These are phyloP conservation scores for Dictyostelium brefeldianum DNA, from an alignment of 78 protist species.

Conservation along the genomic window DNA sequence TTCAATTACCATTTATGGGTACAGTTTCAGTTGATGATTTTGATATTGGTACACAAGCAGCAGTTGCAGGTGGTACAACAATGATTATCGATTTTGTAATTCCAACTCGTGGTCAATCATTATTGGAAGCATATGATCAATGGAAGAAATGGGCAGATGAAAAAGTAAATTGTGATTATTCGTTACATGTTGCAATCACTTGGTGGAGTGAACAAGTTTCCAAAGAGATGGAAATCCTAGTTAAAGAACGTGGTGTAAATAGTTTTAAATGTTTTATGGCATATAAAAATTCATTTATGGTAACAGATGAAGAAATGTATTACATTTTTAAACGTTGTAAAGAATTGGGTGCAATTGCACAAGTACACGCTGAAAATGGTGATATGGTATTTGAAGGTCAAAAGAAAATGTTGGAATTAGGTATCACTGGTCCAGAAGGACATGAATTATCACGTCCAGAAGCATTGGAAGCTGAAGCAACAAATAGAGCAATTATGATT, in stretches of 20 bases:
- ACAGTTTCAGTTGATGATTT: conserved; percentile 94
- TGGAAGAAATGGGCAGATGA: conserved; percentile 90
- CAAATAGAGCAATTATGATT: conserved; percentile 86
- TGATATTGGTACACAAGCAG: conserved; percentile 91
- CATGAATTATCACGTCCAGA: conserved; percentile 90
- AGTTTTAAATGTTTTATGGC: conserved; percentile 95
- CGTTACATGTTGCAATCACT: conserved; percentile 91
- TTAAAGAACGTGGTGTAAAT: conserved; percentile 86
- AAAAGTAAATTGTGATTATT: conserved; percentile 88
- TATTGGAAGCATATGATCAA: conserved; percentile 85
- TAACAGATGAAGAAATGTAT: conserved; percentile 89
- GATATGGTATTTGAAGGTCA: conserved; percentile 86
- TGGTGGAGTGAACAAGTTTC: conserved; percentile 91
- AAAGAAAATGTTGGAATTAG: conserved; percentile 80
- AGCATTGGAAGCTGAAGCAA: conserved; percentile 92
- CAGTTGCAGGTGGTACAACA: conserved; percentile 95
- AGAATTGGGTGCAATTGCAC: conserved; percentile 92
- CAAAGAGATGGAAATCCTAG: conserved; percentile 88
- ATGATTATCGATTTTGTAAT: conserved; percentile 91
- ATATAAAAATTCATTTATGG: conserved; percentile 88
- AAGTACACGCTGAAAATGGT: conserved; percentile 96
- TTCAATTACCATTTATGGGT: conserved; percentile 94
- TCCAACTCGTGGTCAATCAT: conserved; percentile 83
- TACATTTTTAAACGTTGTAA: conserved; percentile 84
- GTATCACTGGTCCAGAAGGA: conserved; percentile 94